Conservation (phyloP, 2,329 filamentous ascomycete genomes). For the Alternaria ventricosa region DNA sequence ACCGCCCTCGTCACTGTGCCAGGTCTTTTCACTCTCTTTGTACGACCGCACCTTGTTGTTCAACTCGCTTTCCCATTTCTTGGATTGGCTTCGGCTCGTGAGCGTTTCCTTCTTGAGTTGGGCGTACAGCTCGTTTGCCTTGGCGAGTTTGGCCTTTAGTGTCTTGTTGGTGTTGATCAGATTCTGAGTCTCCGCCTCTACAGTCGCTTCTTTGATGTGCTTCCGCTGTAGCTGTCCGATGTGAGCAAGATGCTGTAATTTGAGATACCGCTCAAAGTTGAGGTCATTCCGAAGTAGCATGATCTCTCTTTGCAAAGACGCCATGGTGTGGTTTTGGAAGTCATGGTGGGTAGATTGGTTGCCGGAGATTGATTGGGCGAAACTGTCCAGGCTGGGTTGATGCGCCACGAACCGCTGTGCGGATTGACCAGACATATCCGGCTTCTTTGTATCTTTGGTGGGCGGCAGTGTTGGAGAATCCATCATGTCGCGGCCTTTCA, state of each 20-base stretch:
- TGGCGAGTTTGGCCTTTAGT: constrained; percentile 74
- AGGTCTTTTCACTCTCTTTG: constrained; percentile 73
- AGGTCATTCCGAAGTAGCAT: constrained; percentile 79
- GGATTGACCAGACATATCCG: constrained; percentile 24
- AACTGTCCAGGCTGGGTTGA: constrained; percentile 44
- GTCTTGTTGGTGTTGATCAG: constrained; percentile 77
- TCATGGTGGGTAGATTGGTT: constrained; percentile 37
- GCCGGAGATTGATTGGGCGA: constrained; percentile 35
- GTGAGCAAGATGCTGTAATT: constrained; percentile 81
- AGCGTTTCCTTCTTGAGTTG: constrained; percentile 76
- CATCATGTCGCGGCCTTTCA: constrained; percentile 48
- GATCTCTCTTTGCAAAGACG: constrained; percentile 72
- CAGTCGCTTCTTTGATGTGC: constrained; percentile 77
- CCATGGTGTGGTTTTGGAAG: constrained; percentile 46
- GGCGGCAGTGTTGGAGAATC: constrained; percentile 71
- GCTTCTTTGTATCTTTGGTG: constrained; percentile 43
- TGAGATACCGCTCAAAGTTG: constrained; percentile 83
- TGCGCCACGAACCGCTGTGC: constrained; percentile 28
- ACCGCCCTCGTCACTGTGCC: constrained; percentile 63
- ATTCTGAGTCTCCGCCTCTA: constrained; percentile 82
- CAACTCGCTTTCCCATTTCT: constrained; percentile 79
- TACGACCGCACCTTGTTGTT: constrained; percentile 69
- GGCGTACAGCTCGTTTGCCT: constrained; percentile 72
- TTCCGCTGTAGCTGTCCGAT: constrained; percentile 79
- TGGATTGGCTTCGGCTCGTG: constrained; percentile 73